Base-by-base conservation (phyloP, 1,139 yeast genomes). In the Protomyces pachydermus region DNA sequence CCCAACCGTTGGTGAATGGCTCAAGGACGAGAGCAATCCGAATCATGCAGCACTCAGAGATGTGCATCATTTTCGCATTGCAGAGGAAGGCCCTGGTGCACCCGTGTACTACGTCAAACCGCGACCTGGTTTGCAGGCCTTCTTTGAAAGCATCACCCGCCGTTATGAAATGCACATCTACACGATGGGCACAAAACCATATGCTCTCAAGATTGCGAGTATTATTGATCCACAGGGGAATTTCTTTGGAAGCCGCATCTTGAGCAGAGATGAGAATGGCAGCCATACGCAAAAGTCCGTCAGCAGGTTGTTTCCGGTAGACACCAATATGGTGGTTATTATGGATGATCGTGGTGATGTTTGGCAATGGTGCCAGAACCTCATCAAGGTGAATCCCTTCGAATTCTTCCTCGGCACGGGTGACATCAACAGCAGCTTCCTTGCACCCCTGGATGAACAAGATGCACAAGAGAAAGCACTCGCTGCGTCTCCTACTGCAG, bases 261-360 rank as follows among this genome's bases (percentile, higher is more conserved):
- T 93, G 64, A 87, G 96, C 66, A 80, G 99, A 70, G 98, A 95
- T 74, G 98, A 95, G 74, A 88, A 96, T 74, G 98, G 98, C 0
- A 88, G 93, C 8, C 77, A 91, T 68, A 87, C 96, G 2, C 97
- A 89, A 70, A 95, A 95, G 73, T 89, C 93, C 54, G 79, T 95
- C 67, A 86, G 88, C 71, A 79, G 98, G 67, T 78, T 95, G 61
- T 95, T 95, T 72, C 99, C 98, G 0, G 96, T 93, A 2, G 96
- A 93, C 69, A 96, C 96, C 46, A 86, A 95, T 16, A 88, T 93
- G 97, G 98, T 93, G 54, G 95, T 90, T 2, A 87, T 93, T 55
- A 93, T 93, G 67, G 99, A 93, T 75, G 99, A 93, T 74, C 82
- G 99, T 74, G 98, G 98, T 3, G 99, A 93, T 74, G 98, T 93